A percentile compares a stretch with the other conserved stretches of the same genome.
phyloP scores from a whole-genome alignment of 371 early-diverging fungal species.

The Amoeboaphelidium occidentale region DNA sequence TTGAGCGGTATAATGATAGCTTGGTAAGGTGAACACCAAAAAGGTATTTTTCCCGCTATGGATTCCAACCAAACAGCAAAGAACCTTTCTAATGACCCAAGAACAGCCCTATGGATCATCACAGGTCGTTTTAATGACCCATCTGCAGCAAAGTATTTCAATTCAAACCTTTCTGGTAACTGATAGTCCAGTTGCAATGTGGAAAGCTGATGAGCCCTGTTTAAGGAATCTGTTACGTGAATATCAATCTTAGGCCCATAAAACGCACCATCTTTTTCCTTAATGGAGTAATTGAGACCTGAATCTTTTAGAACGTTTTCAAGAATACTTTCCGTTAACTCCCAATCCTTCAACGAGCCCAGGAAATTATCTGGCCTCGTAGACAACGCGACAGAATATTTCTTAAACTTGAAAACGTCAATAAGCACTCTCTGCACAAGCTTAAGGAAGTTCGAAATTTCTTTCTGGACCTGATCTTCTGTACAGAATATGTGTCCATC shows the following conservation, averaged over 20 bases:
- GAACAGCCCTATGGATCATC: conserved; percentile 83
- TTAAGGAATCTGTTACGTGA: conserved; percentile 25
- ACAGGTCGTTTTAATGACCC: conserved; percentile 43
- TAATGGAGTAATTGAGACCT: conserved; percentile 14
- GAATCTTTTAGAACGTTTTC: conserved; percentile 18
- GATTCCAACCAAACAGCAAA: conserved; percentile 83
- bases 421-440: conserved; percentile 62
- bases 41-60: conserved; percentile 56
- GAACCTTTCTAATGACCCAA: conserved; percentile 83
- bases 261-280: conserved; percentile 34
- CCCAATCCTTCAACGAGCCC: conserved; percentile 26
- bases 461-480: conserved; percentile 37
- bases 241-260: conserved; percentile 45
- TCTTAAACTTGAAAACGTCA: conserved; percentile 24
- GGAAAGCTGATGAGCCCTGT: conserved; percentile 29
- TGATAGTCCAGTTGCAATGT: conserved; percentile 61
- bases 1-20: conserved; percentile 22
- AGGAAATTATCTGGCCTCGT: conserved; percentile 33
- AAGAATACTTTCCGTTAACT: conserved; percentile 24
- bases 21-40: conserved; percentile 39
- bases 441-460: conserved; percentile 50
- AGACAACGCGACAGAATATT: conserved; percentile 24
- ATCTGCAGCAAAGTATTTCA: conserved; percentile 33
- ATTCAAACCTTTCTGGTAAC: conserved; percentile 62
- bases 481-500: conserved; percentile 93